Conservation (phyloP, 2,329 filamentous ascomycete species). For the Talaromyces funiculosus region DNA sequence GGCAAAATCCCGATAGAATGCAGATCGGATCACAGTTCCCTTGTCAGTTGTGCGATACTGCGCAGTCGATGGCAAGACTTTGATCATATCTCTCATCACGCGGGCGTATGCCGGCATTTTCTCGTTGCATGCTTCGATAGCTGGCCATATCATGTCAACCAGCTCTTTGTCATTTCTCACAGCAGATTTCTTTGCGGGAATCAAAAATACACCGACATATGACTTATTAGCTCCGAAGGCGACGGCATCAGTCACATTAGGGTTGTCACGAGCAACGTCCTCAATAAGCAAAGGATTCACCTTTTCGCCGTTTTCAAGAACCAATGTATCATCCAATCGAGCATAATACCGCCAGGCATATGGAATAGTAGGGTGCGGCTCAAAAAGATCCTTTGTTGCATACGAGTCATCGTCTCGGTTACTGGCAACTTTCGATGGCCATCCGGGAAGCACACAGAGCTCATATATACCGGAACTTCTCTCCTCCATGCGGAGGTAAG, state of each 20-base stretch:
- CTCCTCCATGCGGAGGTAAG: slow-evolving; percentile 40
- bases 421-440: slow-evolving; percentile 36
- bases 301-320: slow-evolving; percentile 18
- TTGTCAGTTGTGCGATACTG: slow-evolving; percentile 52
- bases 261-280: slow-evolving; percentile 10
- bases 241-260: slow-evolving; percentile 7
- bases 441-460: slow-evolving; percentile 31
- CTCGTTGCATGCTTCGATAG: slow-evolving; percentile 48
- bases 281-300: slow-evolving; percentile 18
- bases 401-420: slow-evolving; percentile 47
- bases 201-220: neutral
- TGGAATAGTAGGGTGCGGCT: slow-evolving; percentile 38
- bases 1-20: slow-evolving; percentile 47
- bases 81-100: slow-evolving; percentile 50
- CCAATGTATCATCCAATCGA: slow-evolving; percentile 13
- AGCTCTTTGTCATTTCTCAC: neutral
- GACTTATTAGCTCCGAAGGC: slow-evolving; percentile 15
- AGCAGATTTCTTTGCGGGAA: neutral
- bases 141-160: slow-evolving; percentile 8
- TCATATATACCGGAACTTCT: slow-evolving; percentile 33
- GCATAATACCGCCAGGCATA: slow-evolving; percentile 13
- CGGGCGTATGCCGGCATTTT: slow-evolving; percentile 48
- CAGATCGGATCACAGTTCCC: slow-evolving; percentile 50
- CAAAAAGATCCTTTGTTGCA: slow-evolving; percentile 46
- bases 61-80: slow-evolving; percentile 42